phyloP scores from a whole-genome alignment of 441 rosid genomes.

The Capsella rubella region DNA sequence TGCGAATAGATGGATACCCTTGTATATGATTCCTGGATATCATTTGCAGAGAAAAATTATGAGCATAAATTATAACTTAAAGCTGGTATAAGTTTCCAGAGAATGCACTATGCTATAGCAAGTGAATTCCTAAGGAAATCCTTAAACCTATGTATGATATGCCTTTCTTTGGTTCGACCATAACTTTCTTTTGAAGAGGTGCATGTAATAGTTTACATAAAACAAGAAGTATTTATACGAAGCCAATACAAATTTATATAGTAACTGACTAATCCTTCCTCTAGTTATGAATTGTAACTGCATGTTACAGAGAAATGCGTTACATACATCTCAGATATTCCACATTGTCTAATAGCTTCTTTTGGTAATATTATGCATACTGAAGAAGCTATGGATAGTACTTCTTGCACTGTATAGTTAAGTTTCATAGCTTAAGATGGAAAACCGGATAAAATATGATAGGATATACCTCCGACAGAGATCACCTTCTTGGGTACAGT shows the following conservation, averaged over 20 bases:
- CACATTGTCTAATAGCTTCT: constrained; percentile 20
- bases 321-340: constrained; percentile 11
- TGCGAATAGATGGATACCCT: constrained; percentile 98
- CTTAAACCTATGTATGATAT: constrained; percentile 10
- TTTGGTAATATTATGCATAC: constrained; percentile 7
- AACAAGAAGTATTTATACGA: constrained; percentile 3
- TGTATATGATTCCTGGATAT: constrained; percentile 86
- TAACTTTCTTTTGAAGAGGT: neutral
- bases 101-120: constrained; percentile 24
- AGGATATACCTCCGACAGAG: constrained; percentile 83
- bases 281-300: constrained; percentile 14
- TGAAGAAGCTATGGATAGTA: constrained; percentile 12
- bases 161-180: constrained; percentile 28
- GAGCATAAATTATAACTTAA: constrained; percentile 26
- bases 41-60: constrained; percentile 20
- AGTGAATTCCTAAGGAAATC: constrained; percentile 17
- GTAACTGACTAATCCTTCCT: constrained; percentile 12
- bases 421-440: constrained; percentile 17
- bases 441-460: constrained; percentile 28
- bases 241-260: constrained; percentile 8
- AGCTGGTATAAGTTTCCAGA: constrained; percentile 8
- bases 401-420: constrained; percentile 6
- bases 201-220: constrained; percentile 2
- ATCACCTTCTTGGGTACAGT: constrained; percentile 79
- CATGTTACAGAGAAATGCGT: constrained; percentile 12